Base-by-base conservation (phyloP, 176 grass and related monocot species). In the Eleusine indica region DNA sequence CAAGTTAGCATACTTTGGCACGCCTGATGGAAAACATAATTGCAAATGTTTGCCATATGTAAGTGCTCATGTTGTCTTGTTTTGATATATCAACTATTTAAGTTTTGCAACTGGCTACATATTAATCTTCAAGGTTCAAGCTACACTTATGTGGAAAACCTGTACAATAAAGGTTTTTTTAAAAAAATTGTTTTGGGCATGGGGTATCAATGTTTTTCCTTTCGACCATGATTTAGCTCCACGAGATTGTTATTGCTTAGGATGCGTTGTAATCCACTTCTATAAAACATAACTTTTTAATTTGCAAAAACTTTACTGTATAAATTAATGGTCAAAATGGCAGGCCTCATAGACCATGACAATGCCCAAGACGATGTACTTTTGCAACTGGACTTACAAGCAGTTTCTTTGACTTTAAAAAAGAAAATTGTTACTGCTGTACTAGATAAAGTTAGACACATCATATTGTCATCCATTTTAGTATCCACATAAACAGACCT, bases 1-100 rank as follows among this genome's bases (percentile, higher is more conserved):
- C 21, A 64, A 75, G 83, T 79, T 51, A 79, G 83, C 75, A 60
- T 46, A 47, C 44, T 47, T 10, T 47, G 2, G 9, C 9, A 47
- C 1, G 7, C 44, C 44, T 47, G 44, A 47, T 12, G 44, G 44
- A 47, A 47, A 47, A 47, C 9, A 47, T 47, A 47, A 47, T 11
- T 12, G 44, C 44, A 47, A 47, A 47, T 11, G 11, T 47, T 47
- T 47, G 2, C 44, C 51, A 53, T 53, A 49, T 14, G 1, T 49
- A 52, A 52, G 14, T 52, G 3, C 13, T 52, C 3, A 16, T 52
- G 49, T 13, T 19, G 18, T 57, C 53, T 21, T 57, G 17, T 21
- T 57, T 39, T 4, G 1, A 40, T 19, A 40, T 40, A 68, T 21
- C 4, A 58, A 15, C 2, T 58, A 22, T n/a, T 75, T 56, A 74